Evolutionary conservation across 495 filamentous ascomycete species (phyloP).

Genomic region (Neurospora pannonica): DNA sequence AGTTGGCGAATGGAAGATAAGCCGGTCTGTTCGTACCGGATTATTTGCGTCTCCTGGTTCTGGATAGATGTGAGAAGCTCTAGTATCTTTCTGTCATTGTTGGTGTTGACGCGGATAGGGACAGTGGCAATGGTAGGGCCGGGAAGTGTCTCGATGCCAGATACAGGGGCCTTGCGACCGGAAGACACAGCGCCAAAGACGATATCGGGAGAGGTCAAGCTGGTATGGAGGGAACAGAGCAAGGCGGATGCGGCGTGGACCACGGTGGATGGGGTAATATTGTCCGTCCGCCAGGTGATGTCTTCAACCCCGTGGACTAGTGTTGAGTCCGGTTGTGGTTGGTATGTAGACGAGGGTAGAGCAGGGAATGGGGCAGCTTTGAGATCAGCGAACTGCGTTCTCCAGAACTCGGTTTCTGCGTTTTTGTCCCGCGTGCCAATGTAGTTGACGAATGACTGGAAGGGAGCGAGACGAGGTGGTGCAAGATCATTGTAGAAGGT

Average conservation of each 20-base stretch:
- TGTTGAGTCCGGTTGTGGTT: slow-evolving; percentile 41
- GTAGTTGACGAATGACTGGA: slow-evolving; percentile 36
- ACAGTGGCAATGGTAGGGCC: slow-evolving; percentile 51
- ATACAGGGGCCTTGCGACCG: slow-evolving; percentile 37
- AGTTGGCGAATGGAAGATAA: slow-evolving; percentile 51
- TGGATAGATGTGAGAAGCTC: slow-evolving; percentile 38
- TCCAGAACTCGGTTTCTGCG: slow-evolving; percentile 29
- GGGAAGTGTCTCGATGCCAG: slow-evolving; percentile 35
- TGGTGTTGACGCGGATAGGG: slow-evolving; percentile 40
- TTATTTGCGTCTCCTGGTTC: slow-evolving; percentile 33
- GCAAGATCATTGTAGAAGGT: slow-evolving; percentile 21
- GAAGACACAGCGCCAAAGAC: slow-evolving; percentile 47
- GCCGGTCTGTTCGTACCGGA: slow-evolving; percentile 50
- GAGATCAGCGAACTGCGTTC: slow-evolving; percentile 37
- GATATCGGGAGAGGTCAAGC: slow-evolving; percentile 18
- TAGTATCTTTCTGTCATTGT: slow-evolving; percentile 15
- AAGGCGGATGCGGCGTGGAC: slow-evolving; percentile 56
- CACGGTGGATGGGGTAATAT: slow-evolving; percentile 45
- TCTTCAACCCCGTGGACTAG: slow-evolving; percentile 33
- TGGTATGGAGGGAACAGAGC: slow-evolving; percentile 39
- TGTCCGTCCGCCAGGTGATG: slow-evolving; percentile 26
- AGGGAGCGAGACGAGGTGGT: slow-evolving; percentile 37
- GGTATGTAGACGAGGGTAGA: slow-evolving; percentile 44
- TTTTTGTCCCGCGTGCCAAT: slow-evolving; percentile 23
- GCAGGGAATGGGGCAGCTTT: slow-evolving; percentile 47